phyloP scores from a whole-genome alignment of 2,329 filamentous ascomycete genomes.

The Dactylellina haptotyla region DNA sequence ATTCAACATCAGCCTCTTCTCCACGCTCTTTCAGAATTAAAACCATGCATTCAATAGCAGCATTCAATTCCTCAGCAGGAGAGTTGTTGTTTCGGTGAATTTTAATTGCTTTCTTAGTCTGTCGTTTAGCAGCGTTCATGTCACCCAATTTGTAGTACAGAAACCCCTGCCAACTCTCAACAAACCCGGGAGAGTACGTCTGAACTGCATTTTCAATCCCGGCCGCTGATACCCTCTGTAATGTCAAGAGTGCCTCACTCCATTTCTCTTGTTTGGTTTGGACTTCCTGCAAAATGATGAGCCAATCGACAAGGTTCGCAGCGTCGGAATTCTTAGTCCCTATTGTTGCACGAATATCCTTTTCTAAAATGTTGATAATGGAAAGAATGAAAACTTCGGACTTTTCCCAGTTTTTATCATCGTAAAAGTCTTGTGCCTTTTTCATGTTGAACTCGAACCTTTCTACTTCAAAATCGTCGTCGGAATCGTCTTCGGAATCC shows the following conservation, averaged over 20 bases:
- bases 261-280: slow-evolving; percentile 2
- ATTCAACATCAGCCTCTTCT: neutral
- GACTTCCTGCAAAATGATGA: neutral
- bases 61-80: neutral
- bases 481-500: neutral
- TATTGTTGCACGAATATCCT: neutral
- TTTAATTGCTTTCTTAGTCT: neutral
- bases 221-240: neutral
- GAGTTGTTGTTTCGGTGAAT: neutral
- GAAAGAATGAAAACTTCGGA: neutral
- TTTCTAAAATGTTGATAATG: neutral
- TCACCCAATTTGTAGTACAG: neutral
- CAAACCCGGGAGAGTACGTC: neutral
- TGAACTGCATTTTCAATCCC: neutral
- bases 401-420: neutral
- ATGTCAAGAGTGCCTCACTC: neutral
- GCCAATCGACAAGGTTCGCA: neutral
- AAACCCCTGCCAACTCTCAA: neutral
- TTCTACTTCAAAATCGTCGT: neutral
- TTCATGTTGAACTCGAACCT: neutral
- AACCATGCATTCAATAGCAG: neutral
- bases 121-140: neutral
- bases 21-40: neutral
- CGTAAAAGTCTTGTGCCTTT: neutral
- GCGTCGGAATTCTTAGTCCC: neutral